Evolutionary conservation across 495 filamentous ascomycete genomes (phyloP).

Genomic region (Aspergillus coremiiformis): DNA sequence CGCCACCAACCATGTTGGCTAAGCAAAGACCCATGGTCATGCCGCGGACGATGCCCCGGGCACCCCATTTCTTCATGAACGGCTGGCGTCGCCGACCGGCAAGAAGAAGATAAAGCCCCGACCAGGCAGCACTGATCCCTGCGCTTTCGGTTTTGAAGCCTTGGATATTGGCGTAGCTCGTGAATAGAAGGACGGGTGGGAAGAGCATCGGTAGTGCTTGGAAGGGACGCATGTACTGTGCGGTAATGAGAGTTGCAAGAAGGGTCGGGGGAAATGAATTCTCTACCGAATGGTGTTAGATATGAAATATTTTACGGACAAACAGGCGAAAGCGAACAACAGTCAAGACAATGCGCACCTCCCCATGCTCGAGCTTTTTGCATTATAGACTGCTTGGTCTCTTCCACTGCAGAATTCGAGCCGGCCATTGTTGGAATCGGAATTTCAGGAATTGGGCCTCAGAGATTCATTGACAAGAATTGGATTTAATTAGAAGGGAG

Average conservation of each 20-base stretch:
- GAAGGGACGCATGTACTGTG: conserved; percentile 69
- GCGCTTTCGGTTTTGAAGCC: conserved; percentile 76
- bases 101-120: conserved; percentile 72
- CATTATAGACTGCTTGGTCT: conserved; percentile 43
- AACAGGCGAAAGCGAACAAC: background rate
- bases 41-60: conserved; percentile 63
- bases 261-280: conserved; percentile 70
- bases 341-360: conserved; percentile 45
- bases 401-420: conserved; percentile 29
- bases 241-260: conserved; percentile 70
- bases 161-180: conserved; percentile 73
- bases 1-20: conserved; percentile 63
- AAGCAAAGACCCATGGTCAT: conserved; percentile 62
- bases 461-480: background rate
- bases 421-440: conserved; percentile 10
- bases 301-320: background rate
- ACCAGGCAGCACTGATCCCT: conserved; percentile 79
- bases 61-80: conserved; percentile 53
- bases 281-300: conserved; percentile 41
- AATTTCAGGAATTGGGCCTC: background rate
- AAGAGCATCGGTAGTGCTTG: conserved; percentile 72
- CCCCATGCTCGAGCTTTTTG: conserved; percentile 59
- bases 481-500: too few relatives aligned
- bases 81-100: conserved; percentile 58
- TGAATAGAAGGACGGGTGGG: conserved; percentile 76